Percentiles rank a stretch among this genome's conserved stretches.
These are phyloP conservation scores for Stachybotrys elegans DNA, from an alignment of 2,329 filamentous ascomycete species.

Conservation along the genomic window DNA sequence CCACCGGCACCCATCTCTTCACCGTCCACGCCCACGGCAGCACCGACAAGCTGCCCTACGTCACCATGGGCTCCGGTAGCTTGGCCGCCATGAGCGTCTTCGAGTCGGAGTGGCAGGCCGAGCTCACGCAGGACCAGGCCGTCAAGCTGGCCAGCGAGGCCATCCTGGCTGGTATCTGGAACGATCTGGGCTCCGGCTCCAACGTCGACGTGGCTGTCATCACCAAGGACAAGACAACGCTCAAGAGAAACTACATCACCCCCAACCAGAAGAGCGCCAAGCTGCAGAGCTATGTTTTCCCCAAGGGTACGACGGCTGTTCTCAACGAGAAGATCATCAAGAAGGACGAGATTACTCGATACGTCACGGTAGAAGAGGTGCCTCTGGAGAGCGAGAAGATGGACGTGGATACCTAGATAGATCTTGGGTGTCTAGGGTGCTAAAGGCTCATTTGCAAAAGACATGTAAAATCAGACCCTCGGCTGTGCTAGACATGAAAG, in stretches of 20 bases:
- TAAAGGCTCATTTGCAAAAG: neutral
- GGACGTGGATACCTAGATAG: slow-evolving; percentile 57
- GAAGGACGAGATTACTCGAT: slow-evolving; percentile 90
- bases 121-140: slow-evolving; percentile 74
- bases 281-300: slow-evolving; percentile 88
- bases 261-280: slow-evolving; percentile 90
- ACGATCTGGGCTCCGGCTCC: slow-evolving; percentile 92
- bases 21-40: slow-evolving; percentile 98
- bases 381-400: slow-evolving; percentile 64
- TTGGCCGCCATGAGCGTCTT: slow-evolving; percentile 97
- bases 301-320: slow-evolving; percentile 87
- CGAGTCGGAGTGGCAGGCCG: slow-evolving; percentile 87
- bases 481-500: too few relatives aligned
- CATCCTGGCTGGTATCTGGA: slow-evolving; percentile 96
- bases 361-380: slow-evolving; percentile 86
- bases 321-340: slow-evolving; percentile 95
- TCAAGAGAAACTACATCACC: slow-evolving; percentile 88
- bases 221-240: slow-evolving; percentile 87
- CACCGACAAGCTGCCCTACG: slow-evolving; percentile 97
- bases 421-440: neutral
- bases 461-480: slow-evolving; percentile 3
- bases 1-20: slow-evolving; percentile 91
- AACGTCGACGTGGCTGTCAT: slow-evolving; percentile 98
- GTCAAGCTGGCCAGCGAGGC: slow-evolving; percentile 78
- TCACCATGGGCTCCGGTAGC: slow-evolving; percentile 97